Conservation (phyloP, 352 stramenopile genomes). For the Achlya hypogyna region DNA sequence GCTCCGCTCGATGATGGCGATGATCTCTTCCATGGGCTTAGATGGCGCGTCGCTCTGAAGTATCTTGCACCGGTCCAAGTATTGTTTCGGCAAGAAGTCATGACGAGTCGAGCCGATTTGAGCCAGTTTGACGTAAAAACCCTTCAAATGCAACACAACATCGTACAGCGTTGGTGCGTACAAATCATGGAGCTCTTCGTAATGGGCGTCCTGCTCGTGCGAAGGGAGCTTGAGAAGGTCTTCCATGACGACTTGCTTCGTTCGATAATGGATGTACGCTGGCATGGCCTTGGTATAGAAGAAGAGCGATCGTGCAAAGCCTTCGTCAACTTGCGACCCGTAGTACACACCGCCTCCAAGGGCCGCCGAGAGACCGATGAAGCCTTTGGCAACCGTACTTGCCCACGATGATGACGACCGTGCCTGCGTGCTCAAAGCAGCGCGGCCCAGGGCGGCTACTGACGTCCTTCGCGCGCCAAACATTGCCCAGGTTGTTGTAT, state of each 20-base stretch:
- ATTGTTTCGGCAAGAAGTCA: slow-evolving; percentile 75
- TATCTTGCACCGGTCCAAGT: slow-evolving; percentile 55
- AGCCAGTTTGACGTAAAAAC: slow-evolving; percentile 83
- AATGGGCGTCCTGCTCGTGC: slow-evolving; percentile 50
- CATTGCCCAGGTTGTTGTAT: background rate
- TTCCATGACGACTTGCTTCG: slow-evolving; percentile 67
- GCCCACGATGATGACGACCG: background rate
- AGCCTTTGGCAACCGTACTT: background rate
- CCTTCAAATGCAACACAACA: slow-evolving; percentile 76
- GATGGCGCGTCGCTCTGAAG: slow-evolving; percentile 73
- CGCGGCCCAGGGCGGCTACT: background rate
- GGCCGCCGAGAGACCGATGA: background rate
- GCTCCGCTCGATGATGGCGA: slow-evolving; percentile 59
- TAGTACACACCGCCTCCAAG: slow-evolving; percentile 38
- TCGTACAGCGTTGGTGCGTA: slow-evolving; percentile 72
- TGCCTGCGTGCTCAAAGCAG: background rate
- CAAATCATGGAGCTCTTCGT: slow-evolving; percentile 64
- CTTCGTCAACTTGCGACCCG: slow-evolving; percentile 59
- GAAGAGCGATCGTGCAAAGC: slow-evolving; percentile 68
- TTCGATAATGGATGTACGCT: slow-evolving; percentile 78
- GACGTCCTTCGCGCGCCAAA: background rate
- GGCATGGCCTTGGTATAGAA: slow-evolving; percentile 84
- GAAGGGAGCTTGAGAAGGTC: slow-evolving; percentile 29
- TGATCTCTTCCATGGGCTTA: slow-evolving; percentile 64
- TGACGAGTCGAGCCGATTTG: slow-evolving; percentile 71